phyloP scores from a whole-genome alignment of 441 rosid species.

The Pelargonium citronellum region DNA sequence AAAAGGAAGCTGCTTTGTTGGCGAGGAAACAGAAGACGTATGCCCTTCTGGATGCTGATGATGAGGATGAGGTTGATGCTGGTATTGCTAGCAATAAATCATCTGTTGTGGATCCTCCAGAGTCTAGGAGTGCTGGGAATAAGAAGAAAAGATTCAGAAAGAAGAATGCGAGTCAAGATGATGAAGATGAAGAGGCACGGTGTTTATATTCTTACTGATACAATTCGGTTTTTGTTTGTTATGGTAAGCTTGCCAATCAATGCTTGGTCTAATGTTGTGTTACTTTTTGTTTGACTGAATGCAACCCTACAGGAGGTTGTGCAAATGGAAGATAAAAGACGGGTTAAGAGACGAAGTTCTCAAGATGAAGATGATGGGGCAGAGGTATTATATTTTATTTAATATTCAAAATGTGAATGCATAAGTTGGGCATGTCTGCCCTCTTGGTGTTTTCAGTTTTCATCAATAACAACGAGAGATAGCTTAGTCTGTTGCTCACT shows the following conservation, averaged over 20 bases:
- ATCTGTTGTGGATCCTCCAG: constrained; percentile 27
- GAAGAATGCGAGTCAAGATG: constrained; percentile 61
- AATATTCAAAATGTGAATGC: neutral
- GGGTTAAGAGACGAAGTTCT: constrained; percentile 50
- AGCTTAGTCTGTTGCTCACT: neutral
- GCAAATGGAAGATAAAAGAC: constrained; percentile 40
- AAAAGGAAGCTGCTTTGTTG: constrained; percentile 78
- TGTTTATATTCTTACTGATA: constrained; percentile 24
- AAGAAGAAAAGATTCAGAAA: constrained; percentile 72
- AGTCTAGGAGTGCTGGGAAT: constrained; percentile 39
- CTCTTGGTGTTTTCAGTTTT: neutral
- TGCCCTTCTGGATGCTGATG: constrained; percentile 68
- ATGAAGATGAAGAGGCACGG: constrained; percentile 65
- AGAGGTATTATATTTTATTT: constrained; percentile 46
- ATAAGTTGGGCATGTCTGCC: neutral
- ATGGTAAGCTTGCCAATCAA: constrained; percentile 23
- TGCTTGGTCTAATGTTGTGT: constrained; percentile 20
- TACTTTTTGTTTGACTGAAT: constrained; percentile 19
- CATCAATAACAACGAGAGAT: neutral
- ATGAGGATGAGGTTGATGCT: constrained; percentile 32
- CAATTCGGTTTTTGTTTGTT: constrained; percentile 21
- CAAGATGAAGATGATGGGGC: constrained; percentile 63
- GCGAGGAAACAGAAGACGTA: constrained; percentile 68
- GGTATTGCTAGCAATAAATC: constrained; percentile 31
- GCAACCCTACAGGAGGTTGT: constrained; percentile 45